Evolutionary conservation across 306 rosid genomes (phyloP).

Genomic region (Oxytropis ochrocephala): DNA sequence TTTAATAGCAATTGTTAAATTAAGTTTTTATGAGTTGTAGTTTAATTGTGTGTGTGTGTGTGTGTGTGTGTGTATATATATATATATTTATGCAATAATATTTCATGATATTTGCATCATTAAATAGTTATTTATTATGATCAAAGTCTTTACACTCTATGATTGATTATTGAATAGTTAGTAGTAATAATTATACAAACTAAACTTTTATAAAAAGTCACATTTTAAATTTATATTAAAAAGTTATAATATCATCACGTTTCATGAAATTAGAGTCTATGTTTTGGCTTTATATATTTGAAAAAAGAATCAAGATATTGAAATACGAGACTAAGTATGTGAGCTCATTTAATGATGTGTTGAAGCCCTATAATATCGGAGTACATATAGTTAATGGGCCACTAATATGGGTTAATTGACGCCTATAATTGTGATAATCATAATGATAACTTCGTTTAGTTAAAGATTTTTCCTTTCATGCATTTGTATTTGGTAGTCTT

Average conservation of each 20-base stretch:
- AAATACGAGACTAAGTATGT: background rate
- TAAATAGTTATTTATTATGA: background rate
- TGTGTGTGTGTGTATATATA: no score
- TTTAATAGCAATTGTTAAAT: background rate
- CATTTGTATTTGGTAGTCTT: background rate
- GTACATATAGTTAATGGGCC: background rate
- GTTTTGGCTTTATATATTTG: conserved; percentile 6
- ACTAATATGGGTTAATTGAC: background rate
- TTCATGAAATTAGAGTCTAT: background rate
- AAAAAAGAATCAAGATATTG: background rate
- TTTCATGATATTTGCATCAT: background rate
- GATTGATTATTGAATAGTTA: background rate
- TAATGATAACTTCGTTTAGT: background rate
- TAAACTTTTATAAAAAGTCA: background rate
- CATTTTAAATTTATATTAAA: background rate
- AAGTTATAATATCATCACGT: background rate
- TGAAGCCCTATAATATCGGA: background rate
- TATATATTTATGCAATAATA: no score
- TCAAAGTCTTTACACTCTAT: background rate
- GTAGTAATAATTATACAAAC: background rate
- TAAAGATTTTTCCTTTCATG: background rate
- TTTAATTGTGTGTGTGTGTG: no score
- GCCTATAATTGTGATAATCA: background rate
- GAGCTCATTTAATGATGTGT: conserved; percentile 1
- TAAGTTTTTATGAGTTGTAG: background rate